Evolutionary conservation across 1,284 basidiomycete genomes (phyloP).

Genomic region (Ustilago sp.): DNA sequence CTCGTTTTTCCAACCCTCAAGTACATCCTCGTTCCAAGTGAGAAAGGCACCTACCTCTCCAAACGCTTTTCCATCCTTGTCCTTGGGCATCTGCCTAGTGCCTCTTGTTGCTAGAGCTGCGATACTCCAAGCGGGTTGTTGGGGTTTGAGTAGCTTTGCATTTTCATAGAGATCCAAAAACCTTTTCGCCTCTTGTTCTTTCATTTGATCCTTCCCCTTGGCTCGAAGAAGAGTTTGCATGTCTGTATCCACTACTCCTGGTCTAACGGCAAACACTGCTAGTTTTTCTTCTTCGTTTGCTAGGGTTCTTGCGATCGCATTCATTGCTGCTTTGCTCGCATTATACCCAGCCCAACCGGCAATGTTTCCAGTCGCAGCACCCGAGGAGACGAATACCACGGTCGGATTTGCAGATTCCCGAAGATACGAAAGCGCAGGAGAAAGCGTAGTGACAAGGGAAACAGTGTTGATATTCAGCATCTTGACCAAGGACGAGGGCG

Average conservation of each 20-base stretch:
- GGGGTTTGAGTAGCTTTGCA: constrained; percentile 74
- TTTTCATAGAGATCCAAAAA: constrained; percentile 77
- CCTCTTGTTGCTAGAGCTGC: constrained; percentile 71
- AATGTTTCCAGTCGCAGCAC: constrained; percentile 78
- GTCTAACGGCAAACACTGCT: constrained; percentile 81
- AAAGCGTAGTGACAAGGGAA: constrained; percentile 78
- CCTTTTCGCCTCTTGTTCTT: constrained; percentile 72
- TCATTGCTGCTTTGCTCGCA: constrained; percentile 78
- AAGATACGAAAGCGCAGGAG: constrained; percentile 77
- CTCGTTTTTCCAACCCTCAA: constrained; percentile 29
- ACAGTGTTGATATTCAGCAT: constrained; percentile 86
- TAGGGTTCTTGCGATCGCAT: constrained; percentile 81
- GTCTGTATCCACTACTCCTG: constrained; percentile 80
- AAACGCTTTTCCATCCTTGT: constrained; percentile 38
- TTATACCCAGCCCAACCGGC: constrained; percentile 83
- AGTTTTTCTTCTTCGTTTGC: constrained; percentile 82
- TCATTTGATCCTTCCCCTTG: constrained; percentile 2
- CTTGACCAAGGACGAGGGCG: constrained; percentile 74
- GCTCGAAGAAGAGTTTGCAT: constrained; percentile 33
- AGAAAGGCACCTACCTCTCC: constrained; percentile 76
- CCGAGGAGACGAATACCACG: constrained; percentile 83
- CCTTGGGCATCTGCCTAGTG: constrained; percentile 71
- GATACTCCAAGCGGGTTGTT: constrained; percentile 78
- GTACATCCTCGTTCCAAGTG: constrained; percentile 71
- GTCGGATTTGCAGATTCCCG: constrained; percentile 71